phyloP scores from a whole-genome alignment of 1,139 yeast genomes.

The Protomyces inundatus region DNA sequence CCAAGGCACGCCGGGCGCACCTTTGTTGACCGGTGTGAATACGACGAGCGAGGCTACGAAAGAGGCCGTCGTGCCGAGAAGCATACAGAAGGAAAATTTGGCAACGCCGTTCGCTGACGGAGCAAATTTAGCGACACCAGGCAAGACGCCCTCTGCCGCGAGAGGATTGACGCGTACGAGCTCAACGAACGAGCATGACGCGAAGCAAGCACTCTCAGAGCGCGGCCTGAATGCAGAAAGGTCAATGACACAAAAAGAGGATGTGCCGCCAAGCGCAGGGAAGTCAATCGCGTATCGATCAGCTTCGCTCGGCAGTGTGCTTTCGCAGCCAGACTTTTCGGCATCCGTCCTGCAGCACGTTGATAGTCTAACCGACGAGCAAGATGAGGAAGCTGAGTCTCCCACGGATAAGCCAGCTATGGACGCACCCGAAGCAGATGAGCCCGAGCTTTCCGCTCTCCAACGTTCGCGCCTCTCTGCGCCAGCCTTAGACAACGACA shows the following conservation, averaged over 20 bases:
- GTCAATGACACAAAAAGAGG: not conserved
- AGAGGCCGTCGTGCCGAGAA: not conserved
- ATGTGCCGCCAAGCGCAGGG: not conserved
- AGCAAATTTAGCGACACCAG: not conserved
- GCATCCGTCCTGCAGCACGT: conserved; percentile 11
- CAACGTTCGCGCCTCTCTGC: not conserved
- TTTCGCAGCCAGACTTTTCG: conserved; percentile 20
- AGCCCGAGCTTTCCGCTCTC: not conserved
- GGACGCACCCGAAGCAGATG: not conserved
- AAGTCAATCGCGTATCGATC: not conserved
- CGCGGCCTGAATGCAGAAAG: not conserved
- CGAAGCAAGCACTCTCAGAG: not conserved
- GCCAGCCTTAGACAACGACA: not conserved
- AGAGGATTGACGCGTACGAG: not conserved
- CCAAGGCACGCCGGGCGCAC: not conserved
- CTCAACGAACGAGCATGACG: not conserved
- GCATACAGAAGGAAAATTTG: not conserved
- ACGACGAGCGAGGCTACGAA: not conserved
- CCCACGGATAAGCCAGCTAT: not conserved
- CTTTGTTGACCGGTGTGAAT: not conserved
- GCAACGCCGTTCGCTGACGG: not conserved
- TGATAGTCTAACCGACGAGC: not conserved
- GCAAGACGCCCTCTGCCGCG: not conserved
- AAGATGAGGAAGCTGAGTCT: not conserved
- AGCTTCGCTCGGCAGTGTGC: conserved; percentile 7